Evolutionary conservation across 768 basidiomycete species (phyloP).

Genomic region (Psilocybe tampanensis): DNA sequence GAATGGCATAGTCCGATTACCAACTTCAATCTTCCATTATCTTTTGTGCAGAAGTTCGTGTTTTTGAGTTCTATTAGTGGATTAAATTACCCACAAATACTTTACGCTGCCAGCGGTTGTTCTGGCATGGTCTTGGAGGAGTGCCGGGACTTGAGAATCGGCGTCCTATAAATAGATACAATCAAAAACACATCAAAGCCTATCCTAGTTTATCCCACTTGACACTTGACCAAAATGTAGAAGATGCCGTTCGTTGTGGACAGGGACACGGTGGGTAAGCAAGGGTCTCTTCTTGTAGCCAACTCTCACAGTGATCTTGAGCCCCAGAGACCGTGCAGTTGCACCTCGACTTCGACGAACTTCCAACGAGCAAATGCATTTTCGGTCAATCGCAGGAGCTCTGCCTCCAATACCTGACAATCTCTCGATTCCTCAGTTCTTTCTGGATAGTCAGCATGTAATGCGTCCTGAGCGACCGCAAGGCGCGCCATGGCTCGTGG

Average conservation of each 20-base stretch:
- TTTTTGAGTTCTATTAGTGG: too few relatives aligned
- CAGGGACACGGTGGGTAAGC: background rate
- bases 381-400: constrained; percentile 2
- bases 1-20: background rate
- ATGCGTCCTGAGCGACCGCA: constrained; percentile 3
- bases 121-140: too few relatives aligned
- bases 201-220: background rate
- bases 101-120: too few relatives aligned
- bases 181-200: too few relatives aligned
- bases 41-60: too few relatives aligned
- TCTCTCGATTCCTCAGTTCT: constrained; percentile 9
- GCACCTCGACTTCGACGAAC: background rate
- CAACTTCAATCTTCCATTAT: too few relatives aligned
- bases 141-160: too few relatives aligned
- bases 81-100: too few relatives aligned
- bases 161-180: too few relatives aligned
- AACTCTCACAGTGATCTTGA: too few relatives aligned
- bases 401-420: constrained; percentile 8
- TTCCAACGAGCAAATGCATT: background rate
- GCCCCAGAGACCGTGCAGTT: background rate
- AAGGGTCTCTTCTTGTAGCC: too few relatives aligned
- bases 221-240: background rate
- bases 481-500: constrained; percentile 5
- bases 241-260: background rate
- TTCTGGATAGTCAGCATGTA: constrained; percentile 7